Base-by-base conservation (phyloP, 352 stramenopile genomes). In the Phytophthora pseudosyringae region DNA sequence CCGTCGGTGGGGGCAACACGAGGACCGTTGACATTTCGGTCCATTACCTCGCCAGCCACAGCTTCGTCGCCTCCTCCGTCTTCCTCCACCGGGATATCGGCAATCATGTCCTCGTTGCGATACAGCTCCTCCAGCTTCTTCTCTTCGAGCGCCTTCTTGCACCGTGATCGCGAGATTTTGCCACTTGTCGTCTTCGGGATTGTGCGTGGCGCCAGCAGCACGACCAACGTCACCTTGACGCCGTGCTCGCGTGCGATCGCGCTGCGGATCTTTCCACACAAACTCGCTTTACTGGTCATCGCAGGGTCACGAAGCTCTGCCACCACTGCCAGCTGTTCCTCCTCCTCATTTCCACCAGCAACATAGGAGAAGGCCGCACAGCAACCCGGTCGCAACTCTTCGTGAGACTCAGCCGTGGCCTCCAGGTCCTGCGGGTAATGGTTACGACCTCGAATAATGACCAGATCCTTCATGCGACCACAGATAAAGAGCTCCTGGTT, bases 351-450 rank as follows among this genome's bases (percentile, higher is more conserved):
- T 8, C 44, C 69, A 4, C 52, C 58, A 29, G 61, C 54, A n/a
- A 71, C 59, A 32, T 91, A 83, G 56, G 91, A 91, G 67, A 99
- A 99, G 3, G 97, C 96, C 4, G 96, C 97, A 31, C 88, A 97
- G 68, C 97, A 99, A 21, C 98, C 98, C 41, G 94, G 95, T n/a
- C 97, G 89, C 15, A 98, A 60, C 10, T 92, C 82, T 41, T 79
- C 61, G 38, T 88, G 75, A 9, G 54, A 69, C 77, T 99, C 96
- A 1, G 93, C 95, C 8, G 91, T 97, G 9, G 87, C 80, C 67
- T 99, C 98, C 18, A 99, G 86, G 71, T 99, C 98, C 75, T 99
- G 97, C 6, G 98, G 98, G 70, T 99, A 99, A 72, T 99, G 96
- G 76, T 99, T 99, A 2, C 96, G 81, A 7, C 98, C 98, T n/a